Conservation (phyloP, 1,284 basidiomycete genomes). For the Puccinia polysora region DNA sequence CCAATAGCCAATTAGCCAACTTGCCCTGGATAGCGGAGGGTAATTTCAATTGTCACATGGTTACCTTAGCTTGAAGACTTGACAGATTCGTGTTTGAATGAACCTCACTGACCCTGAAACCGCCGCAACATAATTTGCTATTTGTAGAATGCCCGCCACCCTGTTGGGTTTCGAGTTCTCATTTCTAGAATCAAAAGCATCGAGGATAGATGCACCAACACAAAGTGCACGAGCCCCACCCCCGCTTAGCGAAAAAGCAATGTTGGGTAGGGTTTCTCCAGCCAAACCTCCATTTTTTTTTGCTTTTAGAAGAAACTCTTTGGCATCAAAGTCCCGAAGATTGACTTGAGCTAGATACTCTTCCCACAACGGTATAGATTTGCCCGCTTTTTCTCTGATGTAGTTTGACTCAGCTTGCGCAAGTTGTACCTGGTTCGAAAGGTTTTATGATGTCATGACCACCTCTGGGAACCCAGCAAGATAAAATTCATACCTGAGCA, state of each 20-base stretch:
- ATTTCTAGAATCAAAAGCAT: constrained; percentile 38
- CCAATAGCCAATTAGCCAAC: constrained; percentile 36
- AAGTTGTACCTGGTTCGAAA: not conserved
- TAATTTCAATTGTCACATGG: not conserved
- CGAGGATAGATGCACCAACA: constrained; percentile 25
- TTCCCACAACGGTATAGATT: constrained; percentile 25
- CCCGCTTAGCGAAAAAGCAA: constrained; percentile 32
- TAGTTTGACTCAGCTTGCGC: constrained; percentile 9
- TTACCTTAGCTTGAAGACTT: not conserved
- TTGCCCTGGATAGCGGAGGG: not conserved
- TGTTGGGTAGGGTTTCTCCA: constrained; percentile 24
- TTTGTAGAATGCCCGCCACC: constrained; percentile 31
- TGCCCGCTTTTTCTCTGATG: constrained; percentile 10
- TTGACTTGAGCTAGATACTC: constrained; percentile 20
- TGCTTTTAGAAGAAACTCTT: constrained; percentile 18
- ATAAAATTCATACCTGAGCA: not conserved
- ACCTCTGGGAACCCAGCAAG: not conserved
- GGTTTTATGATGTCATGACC: not conserved
- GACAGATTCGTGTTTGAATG: not conserved
- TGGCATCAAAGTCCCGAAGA: constrained; percentile 23
- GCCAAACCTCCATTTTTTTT: not conserved
- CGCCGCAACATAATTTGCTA: constrained; percentile 32
- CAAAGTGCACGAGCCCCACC: constrained; percentile 24
- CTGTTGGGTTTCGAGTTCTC: not conserved
- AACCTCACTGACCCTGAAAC: constrained; percentile 25